phyloP scores from a whole-genome alignment of 1,139 yeast genomes.

The Pichia sp. region DNA sequence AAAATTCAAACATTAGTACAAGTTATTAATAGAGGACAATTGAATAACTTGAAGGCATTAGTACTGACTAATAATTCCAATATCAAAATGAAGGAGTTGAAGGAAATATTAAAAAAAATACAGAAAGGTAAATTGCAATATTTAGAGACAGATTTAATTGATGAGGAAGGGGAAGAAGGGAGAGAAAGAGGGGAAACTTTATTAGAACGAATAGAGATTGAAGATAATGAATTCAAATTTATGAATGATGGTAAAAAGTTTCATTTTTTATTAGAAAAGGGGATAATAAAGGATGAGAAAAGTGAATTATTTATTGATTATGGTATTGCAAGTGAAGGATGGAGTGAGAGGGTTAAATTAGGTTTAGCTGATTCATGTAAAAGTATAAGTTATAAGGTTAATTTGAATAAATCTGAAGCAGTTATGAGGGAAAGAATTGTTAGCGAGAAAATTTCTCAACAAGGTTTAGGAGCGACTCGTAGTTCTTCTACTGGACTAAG shows the following conservation, averaged over 20 bases:
- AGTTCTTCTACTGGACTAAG: too few species aligned
- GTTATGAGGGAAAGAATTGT: slow-evolving; percentile 5
- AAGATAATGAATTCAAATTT: slow-evolving; percentile 5
- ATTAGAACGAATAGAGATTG: slow-evolving; percentile 2
- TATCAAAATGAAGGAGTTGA: slow-evolving; percentile 7
- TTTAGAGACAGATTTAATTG: slow-evolving; percentile 10
- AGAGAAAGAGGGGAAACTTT: not conserved
- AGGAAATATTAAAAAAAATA: slow-evolving; percentile 6
- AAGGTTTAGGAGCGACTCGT: slow-evolving; percentile 3
- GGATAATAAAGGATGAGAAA: not conserved
- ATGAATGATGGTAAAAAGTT: slow-evolving; percentile 12
- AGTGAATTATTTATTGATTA: slow-evolving; percentile 8
- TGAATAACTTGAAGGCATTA: slow-evolving; percentile 8
- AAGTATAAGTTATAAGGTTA: slow-evolving; percentile 4
- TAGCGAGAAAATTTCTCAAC: slow-evolving; percentile 7
- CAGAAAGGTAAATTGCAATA: slow-evolving; percentile 11
- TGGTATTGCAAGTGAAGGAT: slow-evolving; percentile 7
- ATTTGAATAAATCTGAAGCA: slow-evolving; percentile 3
- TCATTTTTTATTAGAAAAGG: slow-evolving; percentile 1
- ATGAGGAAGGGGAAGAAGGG: not conserved
- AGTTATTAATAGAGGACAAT: slow-evolving; percentile 11
- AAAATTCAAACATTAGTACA: slow-evolving; percentile 10
- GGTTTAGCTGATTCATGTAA: slow-evolving; percentile 4
- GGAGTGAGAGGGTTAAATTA: slow-evolving; percentile 10
- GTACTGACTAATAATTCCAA: slow-evolving; percentile 9